These are phyloP conservation scores for Pelargonium myrrhifolium DNA, from an alignment of 441 rosid species.

Conservation along the genomic window DNA sequence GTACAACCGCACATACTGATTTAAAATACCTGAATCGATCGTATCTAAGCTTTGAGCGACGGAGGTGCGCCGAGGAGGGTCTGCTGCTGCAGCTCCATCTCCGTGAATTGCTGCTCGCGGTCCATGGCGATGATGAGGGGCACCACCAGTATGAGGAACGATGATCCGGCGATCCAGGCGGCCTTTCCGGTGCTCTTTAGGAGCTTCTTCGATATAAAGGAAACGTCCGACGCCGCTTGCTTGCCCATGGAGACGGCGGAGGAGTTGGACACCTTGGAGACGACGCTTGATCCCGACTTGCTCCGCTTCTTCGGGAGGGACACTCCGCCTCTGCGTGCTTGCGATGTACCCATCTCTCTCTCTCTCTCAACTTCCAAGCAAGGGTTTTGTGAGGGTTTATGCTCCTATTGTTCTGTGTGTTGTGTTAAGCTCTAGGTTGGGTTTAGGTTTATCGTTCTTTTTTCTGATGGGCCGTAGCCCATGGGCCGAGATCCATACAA, in stretches of 20 bases:
- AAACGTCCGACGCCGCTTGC: conserved; percentile 16
- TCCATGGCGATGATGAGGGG: conserved; percentile 78
- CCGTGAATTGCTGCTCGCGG: conserved; percentile 65
- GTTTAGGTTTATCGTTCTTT: too few species aligned
- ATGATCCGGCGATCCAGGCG: conserved; percentile 81
- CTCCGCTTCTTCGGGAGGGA: conserved; percentile 18
- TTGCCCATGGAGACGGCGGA: conserved; percentile 14
- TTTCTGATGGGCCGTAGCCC: too few species aligned
- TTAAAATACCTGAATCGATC: not conserved
- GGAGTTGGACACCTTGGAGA: conserved; percentile 12
- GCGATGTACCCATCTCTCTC: conserved; percentile 7
- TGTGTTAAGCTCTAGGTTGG: too few species aligned
- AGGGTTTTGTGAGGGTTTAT: too few species aligned
- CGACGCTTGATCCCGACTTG: not conserved
- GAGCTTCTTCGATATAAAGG: conserved; percentile 18
- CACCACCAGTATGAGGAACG: conserved; percentile 59
- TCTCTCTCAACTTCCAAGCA: too few species aligned
- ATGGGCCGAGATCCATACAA: too few species aligned
- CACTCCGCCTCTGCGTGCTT: conserved; percentile 40
- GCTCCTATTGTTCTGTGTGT: too few species aligned
- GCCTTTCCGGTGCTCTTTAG: conserved; percentile 59
- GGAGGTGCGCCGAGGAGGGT: conserved; percentile 73
- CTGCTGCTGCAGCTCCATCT: conserved; percentile 67
- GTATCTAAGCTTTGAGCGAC: not conserved
- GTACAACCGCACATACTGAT: not conserved